phyloP scores from a whole-genome alignment of 2,329 filamentous ascomycete genomes.

The Didymella pomorum region DNA sequence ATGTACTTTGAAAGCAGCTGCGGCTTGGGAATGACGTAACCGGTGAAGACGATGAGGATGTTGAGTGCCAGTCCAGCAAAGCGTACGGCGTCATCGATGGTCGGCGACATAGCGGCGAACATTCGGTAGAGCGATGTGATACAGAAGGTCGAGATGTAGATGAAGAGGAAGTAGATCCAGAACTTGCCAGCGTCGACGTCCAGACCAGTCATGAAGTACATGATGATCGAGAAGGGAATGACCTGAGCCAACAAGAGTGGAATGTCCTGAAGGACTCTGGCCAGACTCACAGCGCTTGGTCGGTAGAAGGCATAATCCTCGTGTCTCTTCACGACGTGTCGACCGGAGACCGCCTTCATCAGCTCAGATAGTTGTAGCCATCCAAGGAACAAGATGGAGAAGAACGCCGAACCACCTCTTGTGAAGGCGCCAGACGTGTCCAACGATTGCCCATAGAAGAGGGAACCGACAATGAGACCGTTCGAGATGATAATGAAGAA shows the following conservation, averaged over 20 bases:
- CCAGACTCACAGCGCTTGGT: slow-evolving; percentile 71
- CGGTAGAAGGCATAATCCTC: slow-evolving; percentile 74
- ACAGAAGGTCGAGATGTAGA: slow-evolving; percentile 68
- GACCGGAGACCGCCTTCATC: slow-evolving; percentile 77
- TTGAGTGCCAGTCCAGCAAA: slow-evolving; percentile 70
- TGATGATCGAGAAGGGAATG: slow-evolving; percentile 65
- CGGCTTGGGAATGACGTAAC: slow-evolving; percentile 73
- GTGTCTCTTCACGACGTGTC: slow-evolving; percentile 73
- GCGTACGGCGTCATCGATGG: slow-evolving; percentile 71
- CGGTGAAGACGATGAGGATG: slow-evolving; percentile 69
- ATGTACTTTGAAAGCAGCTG: slow-evolving; percentile 66
- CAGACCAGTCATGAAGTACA: slow-evolving; percentile 71
- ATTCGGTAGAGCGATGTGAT: slow-evolving; percentile 72
- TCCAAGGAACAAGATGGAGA: slow-evolving; percentile 70
- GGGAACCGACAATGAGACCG: slow-evolving; percentile 76
- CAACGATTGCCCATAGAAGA: slow-evolving; percentile 74
- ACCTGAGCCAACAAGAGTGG: slow-evolving; percentile 67
- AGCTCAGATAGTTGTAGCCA: slow-evolving; percentile 81
- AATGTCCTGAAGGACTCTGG: slow-evolving; percentile 68
- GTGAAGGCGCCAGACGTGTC: slow-evolving; percentile 69
- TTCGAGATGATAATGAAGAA: slow-evolving; percentile 80
- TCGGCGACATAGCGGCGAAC: slow-evolving; percentile 69
- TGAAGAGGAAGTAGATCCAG: slow-evolving; percentile 71
- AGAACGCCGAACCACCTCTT: slow-evolving; percentile 70
- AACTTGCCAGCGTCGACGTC: slow-evolving; percentile 69